Percentiles rank a stretch among this genome's conserved stretches.
Conservation (phyloP, 129 eudicot genomes). For the Kitagawia praeruptora region DNA sequence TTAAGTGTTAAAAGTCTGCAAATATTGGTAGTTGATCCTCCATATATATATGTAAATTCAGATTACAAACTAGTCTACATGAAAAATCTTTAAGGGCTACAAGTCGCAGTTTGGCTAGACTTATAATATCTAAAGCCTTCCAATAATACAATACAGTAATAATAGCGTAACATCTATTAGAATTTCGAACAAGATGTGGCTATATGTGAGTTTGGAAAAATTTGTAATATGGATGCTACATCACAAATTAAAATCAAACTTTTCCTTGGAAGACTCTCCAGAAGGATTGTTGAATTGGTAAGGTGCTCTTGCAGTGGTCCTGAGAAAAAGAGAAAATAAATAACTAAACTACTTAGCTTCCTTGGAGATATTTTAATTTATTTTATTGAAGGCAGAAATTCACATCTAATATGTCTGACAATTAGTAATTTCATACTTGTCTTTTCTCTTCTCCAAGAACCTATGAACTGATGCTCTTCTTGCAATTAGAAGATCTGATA, state of each 20-base stretch:
- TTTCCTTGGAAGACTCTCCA: conserved; percentile 5
- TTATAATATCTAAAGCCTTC: neutral
- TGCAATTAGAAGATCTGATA: conserved; percentile 23
- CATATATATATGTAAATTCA: neutral
- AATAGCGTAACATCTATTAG: neutral
- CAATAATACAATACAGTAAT: neutral
- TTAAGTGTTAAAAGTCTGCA: neutral
- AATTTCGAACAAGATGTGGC: neutral
- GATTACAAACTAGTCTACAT: neutral
- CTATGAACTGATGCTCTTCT: conserved; percentile 32
- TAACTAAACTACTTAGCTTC: neutral
- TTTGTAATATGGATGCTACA: neutral
- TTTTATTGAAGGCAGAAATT: neutral
- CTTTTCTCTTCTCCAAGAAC: conserved; percentile 29
- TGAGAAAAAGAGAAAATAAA: neutral
- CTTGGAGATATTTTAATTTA: neutral
- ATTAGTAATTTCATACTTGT: conserved; percentile 10
- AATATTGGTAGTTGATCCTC: too few species aligned
- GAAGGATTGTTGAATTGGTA: conserved; percentile 8
- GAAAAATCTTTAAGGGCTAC: neutral
- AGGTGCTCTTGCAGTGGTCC: too few species aligned
- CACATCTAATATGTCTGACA: neutral
- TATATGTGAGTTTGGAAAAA: neutral
- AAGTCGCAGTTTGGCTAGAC: neutral
- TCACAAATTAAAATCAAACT: conserved; percentile 11